These are phyloP conservation scores for Alternaria brassicae DNA, from an alignment of 2,329 filamentous ascomycete species.

Conservation along the genomic window DNA sequence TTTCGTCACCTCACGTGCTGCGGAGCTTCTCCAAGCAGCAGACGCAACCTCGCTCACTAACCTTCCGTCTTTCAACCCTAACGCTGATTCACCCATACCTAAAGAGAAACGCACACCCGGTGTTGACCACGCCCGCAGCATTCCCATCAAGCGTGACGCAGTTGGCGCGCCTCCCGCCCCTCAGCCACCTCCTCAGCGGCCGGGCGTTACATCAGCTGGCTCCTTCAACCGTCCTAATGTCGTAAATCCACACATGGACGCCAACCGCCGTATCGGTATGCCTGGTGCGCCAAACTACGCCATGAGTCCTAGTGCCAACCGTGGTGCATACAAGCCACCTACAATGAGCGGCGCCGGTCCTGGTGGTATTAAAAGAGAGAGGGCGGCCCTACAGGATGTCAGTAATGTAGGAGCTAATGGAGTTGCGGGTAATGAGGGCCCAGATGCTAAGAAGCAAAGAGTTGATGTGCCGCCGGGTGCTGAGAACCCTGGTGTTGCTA, in stretches of 20 bases:
- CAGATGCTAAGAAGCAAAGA: constrained; percentile 53
- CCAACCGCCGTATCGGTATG: constrained; percentile 58
- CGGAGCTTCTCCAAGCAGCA: constrained; percentile 50
- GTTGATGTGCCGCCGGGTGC: constrained; percentile 35
- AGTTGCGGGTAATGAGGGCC: constrained; percentile 32
- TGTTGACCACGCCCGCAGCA: constrained; percentile 79
- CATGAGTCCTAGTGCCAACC: constrained; percentile 54
- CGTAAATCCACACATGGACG: constrained; percentile 58
- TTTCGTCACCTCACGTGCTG: constrained; percentile 57
- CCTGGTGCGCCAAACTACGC: constrained; percentile 47
- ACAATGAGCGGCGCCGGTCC: constrained; percentile 30
- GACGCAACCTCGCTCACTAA: constrained; percentile 40
- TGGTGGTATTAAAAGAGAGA: constrained; percentile 36
- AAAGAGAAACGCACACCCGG: constrained; percentile 81
- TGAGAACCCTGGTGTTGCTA: constrained; percentile 28
- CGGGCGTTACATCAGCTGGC: constrained; percentile 18
- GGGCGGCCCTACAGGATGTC: constrained; percentile 54
- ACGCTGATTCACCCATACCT: constrained; percentile 69
- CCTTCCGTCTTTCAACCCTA: constrained; percentile 56
- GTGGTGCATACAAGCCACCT: constrained; percentile 56
- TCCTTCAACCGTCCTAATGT: constrained; percentile 50
- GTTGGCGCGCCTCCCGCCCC: constrained; percentile 31
- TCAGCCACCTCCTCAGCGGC: constrained; percentile 19
- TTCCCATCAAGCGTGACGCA: constrained; percentile 68
- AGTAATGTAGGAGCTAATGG: constrained; percentile 51